These are phyloP conservation scores for Trypanosoma rangeli DNA, from an alignment of 208 protist species.

Conservation along the genomic window DNA sequence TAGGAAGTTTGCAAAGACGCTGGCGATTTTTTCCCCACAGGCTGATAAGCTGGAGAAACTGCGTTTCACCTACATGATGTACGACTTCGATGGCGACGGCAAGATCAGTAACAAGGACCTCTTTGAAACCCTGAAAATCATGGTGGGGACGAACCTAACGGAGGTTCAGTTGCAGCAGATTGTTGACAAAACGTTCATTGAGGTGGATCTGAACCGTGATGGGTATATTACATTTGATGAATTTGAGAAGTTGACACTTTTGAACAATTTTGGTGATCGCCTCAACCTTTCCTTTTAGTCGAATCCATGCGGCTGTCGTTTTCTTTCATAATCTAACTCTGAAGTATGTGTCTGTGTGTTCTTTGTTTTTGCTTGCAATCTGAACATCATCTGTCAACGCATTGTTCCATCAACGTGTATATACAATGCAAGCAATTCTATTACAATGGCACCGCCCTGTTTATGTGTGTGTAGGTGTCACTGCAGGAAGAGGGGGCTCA, in stretches of 20 bases:
- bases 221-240: constrained; percentile 93
- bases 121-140: constrained; percentile 90
- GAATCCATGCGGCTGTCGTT: background rate
- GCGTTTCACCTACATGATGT: constrained; percentile 93
- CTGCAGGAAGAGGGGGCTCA: background rate
- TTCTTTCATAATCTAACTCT: background rate
- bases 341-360: too few species aligned
- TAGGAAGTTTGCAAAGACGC: constrained; percentile 74
- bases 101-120: constrained; percentile 94
- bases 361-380: background rate
- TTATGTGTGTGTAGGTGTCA: background rate
- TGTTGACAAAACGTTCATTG: constrained; percentile 95
- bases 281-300: constrained; percentile 77
- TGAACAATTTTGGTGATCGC: constrained; percentile 77
- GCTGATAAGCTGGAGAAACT: constrained; percentile 79
- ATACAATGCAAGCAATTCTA: background rate
- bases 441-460: background rate
- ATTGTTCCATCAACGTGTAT: background rate
- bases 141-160: constrained; percentile 92
- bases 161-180: constrained; percentile 94
- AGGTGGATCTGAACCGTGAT: constrained; percentile 87
- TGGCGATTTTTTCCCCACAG: constrained; percentile 79
- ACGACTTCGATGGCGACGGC: constrained; percentile 94
- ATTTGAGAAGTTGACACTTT: constrained; percentile 78
- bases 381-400: background rate